Percentiles rank a stretch among this genome's conserved stretches.
These are phyloP conservation scores for Hypoxylon sp. DNA, from an alignment of 2,329 filamentous ascomycete species.

Conservation along the genomic window DNA sequence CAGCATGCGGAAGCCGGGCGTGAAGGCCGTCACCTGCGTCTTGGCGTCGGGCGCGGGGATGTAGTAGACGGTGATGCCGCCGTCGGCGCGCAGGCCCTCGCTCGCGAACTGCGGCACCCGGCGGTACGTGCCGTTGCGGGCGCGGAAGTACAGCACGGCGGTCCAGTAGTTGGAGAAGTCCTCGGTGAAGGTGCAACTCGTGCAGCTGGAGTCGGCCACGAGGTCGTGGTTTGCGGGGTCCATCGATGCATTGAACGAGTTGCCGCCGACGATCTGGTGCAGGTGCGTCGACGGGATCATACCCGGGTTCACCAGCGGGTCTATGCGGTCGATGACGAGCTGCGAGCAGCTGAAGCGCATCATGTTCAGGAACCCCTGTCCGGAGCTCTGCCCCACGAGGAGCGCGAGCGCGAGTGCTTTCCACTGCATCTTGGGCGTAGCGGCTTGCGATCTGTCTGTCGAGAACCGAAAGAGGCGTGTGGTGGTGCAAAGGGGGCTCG, in stretches of 20 bases:
- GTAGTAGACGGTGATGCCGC: constrained; percentile 44
- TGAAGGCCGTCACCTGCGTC: constrained; percentile 52
- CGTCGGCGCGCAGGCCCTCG: constrained; percentile 37
- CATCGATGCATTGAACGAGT: constrained; percentile 43
- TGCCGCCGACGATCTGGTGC: constrained; percentile 43
- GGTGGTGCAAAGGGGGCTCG: background rate
- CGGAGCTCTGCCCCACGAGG: constrained; percentile 26
- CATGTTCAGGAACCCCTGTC: constrained; percentile 45
- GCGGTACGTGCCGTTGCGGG: constrained; percentile 40
- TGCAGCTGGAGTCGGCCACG: constrained; percentile 36
- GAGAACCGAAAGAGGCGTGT: background rate
- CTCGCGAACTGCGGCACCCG: constrained; percentile 40
- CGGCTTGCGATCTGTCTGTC: background rate
- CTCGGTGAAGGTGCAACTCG: constrained; percentile 38
- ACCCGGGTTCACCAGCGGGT: constrained; percentile 43
- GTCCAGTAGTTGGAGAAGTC: constrained; percentile 43
- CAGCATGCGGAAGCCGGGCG: constrained; percentile 56
- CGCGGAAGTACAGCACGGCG: constrained; percentile 37
- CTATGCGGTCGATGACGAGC: constrained; percentile 40
- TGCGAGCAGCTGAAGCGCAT: constrained; percentile 42
- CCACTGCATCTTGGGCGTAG: constrained; percentile 29
- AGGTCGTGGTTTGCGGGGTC: constrained; percentile 36
- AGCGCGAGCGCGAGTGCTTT: constrained; percentile 23
- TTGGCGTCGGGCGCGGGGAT: constrained; percentile 40
- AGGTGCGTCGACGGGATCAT: constrained; percentile 41